Evolutionary conservation across 768 basidiomycete genomes (phyloP), one percentile per base, ranked within the genome.

Genomic region (Boletus reticulatus): DNA sequence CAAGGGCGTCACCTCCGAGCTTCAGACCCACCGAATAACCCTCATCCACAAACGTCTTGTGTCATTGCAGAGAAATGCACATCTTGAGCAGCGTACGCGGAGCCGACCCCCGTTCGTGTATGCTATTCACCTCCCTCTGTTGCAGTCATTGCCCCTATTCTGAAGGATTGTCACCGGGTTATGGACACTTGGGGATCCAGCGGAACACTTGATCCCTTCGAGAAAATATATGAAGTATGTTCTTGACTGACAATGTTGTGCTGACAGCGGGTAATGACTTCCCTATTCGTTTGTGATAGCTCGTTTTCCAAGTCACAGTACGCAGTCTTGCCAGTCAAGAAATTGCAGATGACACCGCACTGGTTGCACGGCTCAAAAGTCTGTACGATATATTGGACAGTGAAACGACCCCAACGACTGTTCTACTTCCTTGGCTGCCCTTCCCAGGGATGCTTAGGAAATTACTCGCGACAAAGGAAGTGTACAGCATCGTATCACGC

Each of bases 371-470:
- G 19, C 78, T 91, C 55, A 84, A 84, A 66, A 66, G 66, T 47
- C 73, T 90, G 48, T 90, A 90, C 62, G 86, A 89, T 63, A 75
- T 71, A 36, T 76, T 92, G 51, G 89, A 92, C 62, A 74, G 72
- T 14, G 84, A 84, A 43, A 89, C 87, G 4, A 90, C 89, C 0
- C 87, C 88, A 1, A 79, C 84, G 3, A 86, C 85, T 4, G 78
- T 92, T 52, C 78, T 92, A 17, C 70, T 89, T 31, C 89, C 89
- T 38, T 91, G 89, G 89, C 72, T 91, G 46, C 89, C 89, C 10
- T 82, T 80, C 43, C 84, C 84, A 4, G 84, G 86, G n/a, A 87
- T 87, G 83, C 68, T 89, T 51, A 80, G 73, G 62, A 89, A 89
- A 66, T 68, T 88, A 39, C 78, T 82, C 70, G 84, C 89, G 16